phyloP scores from a whole-genome alignment of 805 yeast genomes.

The Ogataea pini region DNA sequence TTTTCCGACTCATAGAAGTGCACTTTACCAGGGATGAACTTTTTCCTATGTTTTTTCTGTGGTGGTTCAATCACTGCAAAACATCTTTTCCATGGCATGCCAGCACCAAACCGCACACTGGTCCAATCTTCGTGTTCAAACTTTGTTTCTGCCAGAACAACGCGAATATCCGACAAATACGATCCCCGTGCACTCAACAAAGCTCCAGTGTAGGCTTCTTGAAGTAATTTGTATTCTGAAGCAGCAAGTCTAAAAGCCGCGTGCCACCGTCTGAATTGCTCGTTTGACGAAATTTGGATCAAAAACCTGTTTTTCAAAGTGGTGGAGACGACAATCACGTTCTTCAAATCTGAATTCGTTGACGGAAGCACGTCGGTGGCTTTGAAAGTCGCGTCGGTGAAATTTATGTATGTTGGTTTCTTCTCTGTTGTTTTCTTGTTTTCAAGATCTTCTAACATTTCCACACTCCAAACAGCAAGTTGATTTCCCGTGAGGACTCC shows the following conservation, averaged over 20 bases:
- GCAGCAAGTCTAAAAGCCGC: constrained; percentile 78
- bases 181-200: constrained; percentile 89
- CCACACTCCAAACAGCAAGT: constrained; percentile 89
- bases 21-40: constrained; percentile 61
- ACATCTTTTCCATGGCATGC: constrained; percentile 97
- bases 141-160: constrained; percentile 81
- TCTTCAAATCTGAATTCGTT: constrained; percentile 63
- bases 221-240: constrained; percentile 79
- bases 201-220: constrained; percentile 97
- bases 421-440: constrained; percentile 32
- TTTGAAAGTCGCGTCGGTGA: constrained; percentile 85
- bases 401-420: constrained; percentile 80
- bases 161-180: constrained; percentile 79
- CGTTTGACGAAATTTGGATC: constrained; percentile 70
- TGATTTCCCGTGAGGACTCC: constrained; percentile 91
- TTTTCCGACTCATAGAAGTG: constrained; percentile 83
- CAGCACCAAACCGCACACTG: constrained; percentile 90
- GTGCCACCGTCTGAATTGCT: constrained; percentile 73
- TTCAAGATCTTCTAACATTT: constrained; percentile 53
- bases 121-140: constrained; percentile 93
- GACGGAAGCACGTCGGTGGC: constrained; percentile 67
- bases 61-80: constrained; percentile 86
- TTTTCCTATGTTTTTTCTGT: constrained; percentile 45
- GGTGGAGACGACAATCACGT: constrained; percentile 87
- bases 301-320: constrained; percentile 87